Conservation (phyloP, 345 rosid species). For the Syzygium aqueum region DNA sequence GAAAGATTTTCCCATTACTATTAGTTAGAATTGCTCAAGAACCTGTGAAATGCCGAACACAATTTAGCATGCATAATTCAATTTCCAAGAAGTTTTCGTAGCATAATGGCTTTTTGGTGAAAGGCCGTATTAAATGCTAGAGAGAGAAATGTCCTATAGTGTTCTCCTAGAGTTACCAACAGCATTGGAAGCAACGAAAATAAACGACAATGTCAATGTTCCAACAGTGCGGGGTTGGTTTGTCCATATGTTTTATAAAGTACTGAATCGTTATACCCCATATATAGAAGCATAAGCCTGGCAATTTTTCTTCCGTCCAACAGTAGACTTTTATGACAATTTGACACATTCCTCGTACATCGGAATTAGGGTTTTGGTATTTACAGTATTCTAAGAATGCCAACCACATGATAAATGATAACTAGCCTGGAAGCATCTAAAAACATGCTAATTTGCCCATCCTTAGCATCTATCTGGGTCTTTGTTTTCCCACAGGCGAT, state of each 20-base stretch:
- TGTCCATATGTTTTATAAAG: not conserved
- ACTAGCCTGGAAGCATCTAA: not conserved
- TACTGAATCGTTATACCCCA: not conserved
- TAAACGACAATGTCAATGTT: not conserved
- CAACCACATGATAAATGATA: not conserved
- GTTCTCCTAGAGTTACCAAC: slow-evolving; percentile 28
- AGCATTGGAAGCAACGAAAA: slow-evolving; percentile 22
- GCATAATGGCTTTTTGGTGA: not conserved
- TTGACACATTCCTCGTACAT: not conserved
- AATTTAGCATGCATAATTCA: not conserved
- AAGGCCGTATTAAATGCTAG: not conserved
- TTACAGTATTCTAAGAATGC: not conserved
- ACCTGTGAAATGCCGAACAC: not conserved
- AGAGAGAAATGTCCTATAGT: not conserved
- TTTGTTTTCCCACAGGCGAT: not conserved
- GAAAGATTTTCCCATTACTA: not conserved
- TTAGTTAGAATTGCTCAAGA: not conserved
- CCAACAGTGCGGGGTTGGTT: not conserved
- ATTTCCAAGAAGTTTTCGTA: not conserved
- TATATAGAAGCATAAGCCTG: not conserved
- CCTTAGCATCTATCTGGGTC: not conserved
- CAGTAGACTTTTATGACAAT: not conserved
- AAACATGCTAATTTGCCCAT: not conserved
- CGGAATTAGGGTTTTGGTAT: not conserved
- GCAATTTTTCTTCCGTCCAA: not conserved